Base-by-base conservation (phyloP, 805 yeast species). In the Lipomyces starkeyi region DNA sequence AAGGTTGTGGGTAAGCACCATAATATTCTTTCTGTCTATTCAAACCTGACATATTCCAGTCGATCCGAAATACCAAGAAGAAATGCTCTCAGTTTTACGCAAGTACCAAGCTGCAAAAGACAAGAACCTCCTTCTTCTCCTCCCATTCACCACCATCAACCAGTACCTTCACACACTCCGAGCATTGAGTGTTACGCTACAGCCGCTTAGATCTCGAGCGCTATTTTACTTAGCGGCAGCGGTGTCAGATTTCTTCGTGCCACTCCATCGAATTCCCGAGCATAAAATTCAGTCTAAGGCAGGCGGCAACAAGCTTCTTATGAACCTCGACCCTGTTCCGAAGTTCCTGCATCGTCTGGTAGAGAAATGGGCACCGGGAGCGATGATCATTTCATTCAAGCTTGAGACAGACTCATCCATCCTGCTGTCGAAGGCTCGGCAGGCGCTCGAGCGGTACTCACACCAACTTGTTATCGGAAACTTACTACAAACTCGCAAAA, bases 401-500 rank as follows among this genome's bases (percentile, higher is more conserved):
- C 84, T 95, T 62, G 99, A 95, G 76, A 95, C 99, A 0, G 99
- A 95, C 77, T 77, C 80, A 65, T 73, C 81, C 8, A 86, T 95
- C 29, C 81, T 95, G 71, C 83, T 93, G 59, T 82, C 84, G 66
- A 95, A 95, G 79, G 91, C 97, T 11, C 81, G 82, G 61, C 87
- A 85, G 66, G 98, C 99, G 0, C 83, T 95, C 67, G 86, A 86
- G 34, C 83, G 97, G 67, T 95, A 95, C 78, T 90, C 87, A 69
- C 99, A 95, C 79, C 98, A 94, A 78, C 80, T 95, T 63, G 99
- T 95, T 13, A 93, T 95, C 77, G 99, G 99, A 2, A 95, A 95
- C 76, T 80, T 95, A 71, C 81, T 95, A 70, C 97, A 93, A 76
- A 89, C 96, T 0, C 86, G 99, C 75, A 94, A 93, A 78, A 81